Evolutionary conservation across 2,329 filamentous ascomycete species (phyloP).

Genomic region (Fusarium sp.): DNA sequence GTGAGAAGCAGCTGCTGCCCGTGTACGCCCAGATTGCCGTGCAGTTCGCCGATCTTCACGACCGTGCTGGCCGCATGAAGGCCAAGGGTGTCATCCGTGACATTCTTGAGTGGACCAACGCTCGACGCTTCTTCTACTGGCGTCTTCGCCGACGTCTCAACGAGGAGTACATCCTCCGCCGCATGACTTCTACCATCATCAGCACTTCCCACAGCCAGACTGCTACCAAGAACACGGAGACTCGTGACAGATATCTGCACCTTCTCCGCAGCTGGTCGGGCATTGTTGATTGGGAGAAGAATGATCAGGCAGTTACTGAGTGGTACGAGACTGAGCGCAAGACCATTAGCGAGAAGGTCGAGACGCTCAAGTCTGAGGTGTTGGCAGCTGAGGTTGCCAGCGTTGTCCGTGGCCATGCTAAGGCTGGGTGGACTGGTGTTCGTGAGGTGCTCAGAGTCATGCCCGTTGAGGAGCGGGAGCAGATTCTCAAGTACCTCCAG

Average conservation of each 20-base stretch:
- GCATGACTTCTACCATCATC: slow-evolving; percentile 69
- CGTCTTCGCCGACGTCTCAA: slow-evolving; percentile 95
- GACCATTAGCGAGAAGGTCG: slow-evolving; percentile 83
- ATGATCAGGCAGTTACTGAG: slow-evolving; percentile 84
- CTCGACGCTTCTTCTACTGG: slow-evolving; percentile 99
- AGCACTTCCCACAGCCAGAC: slow-evolving; percentile 45
- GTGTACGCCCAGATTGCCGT: slow-evolving; percentile 96
- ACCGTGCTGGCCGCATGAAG: slow-evolving; percentile 96
- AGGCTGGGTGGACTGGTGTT: slow-evolving; percentile 85
- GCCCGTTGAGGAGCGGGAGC: slow-evolving; percentile 88
- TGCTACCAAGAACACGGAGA: slow-evolving; percentile 58
- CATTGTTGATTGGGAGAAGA: slow-evolving; percentile 78
- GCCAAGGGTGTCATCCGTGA: slow-evolving; percentile 95
- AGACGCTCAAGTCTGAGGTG: slow-evolving; percentile 81
- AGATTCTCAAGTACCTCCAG: slow-evolving; percentile 72
- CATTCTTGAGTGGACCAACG: slow-evolving; percentile 84
- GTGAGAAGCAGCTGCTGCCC: slow-evolving; percentile 89
- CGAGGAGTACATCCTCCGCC: slow-evolving; percentile 96
- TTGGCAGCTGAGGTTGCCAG: slow-evolving; percentile 60
- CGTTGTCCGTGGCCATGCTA: slow-evolving; percentile 59
- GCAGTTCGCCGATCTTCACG: slow-evolving; percentile 97
- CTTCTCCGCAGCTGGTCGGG: slow-evolving; percentile 86
- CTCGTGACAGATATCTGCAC: slow-evolving; percentile 75
- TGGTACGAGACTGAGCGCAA: slow-evolving; percentile 98
- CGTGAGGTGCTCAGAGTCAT: slow-evolving; percentile 87